Base-by-base conservation (phyloP, 1,139 yeast genomes). In the Candida sp. region DNA sequence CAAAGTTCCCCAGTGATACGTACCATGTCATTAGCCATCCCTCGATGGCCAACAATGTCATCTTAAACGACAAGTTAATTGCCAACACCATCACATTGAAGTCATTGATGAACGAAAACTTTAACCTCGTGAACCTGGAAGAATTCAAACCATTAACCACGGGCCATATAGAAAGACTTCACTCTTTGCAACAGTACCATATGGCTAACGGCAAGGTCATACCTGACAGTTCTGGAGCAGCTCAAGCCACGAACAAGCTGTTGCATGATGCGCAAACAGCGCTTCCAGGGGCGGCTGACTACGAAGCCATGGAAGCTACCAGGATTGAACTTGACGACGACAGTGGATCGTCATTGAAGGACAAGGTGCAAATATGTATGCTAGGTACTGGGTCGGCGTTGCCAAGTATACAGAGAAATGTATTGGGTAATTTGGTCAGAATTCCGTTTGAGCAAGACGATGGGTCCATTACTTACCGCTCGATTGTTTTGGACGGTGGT, bases 381-480 rank as follows among this genome's bases (percentile, higher is more conserved):
- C 69, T 94, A 6, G 99, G 99, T 7, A 94, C 99, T 0, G 99
- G 99, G 0, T 88, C 96, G 28, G 96, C 99, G 0, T 70, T 91
- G 42, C 99, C 99, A 0, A 85, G 96, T 0, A 81, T 85, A 52
- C 83, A 85, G 60, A 78, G 99, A 58, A 96, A 96, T 63, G 98
- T 94, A 0, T 80, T 90, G 27, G 88, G 96, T 1, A 88, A 90
- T 27, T 65, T 92, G 28, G 76, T 92, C 3, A 80, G 97, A 57
- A 62, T 91, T 1, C 97, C 97, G 1, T 77, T 67, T 52, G 48
- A 56, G 1, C 58, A 60, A 3, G 51, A 44, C 1, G 54, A 65
- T 9, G 78, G 74, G 0, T 49, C 58, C 1, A 50, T 72, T 5
- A 59, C 61, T 1, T 80, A 69, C 59, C 70, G 81, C 54, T 70